Evolutionary conservation across 2,329 filamentous ascomycete genomes (phyloP), one percentile per base, ranked within the genome.

Genomic region (Fusarium devonianum): DNA sequence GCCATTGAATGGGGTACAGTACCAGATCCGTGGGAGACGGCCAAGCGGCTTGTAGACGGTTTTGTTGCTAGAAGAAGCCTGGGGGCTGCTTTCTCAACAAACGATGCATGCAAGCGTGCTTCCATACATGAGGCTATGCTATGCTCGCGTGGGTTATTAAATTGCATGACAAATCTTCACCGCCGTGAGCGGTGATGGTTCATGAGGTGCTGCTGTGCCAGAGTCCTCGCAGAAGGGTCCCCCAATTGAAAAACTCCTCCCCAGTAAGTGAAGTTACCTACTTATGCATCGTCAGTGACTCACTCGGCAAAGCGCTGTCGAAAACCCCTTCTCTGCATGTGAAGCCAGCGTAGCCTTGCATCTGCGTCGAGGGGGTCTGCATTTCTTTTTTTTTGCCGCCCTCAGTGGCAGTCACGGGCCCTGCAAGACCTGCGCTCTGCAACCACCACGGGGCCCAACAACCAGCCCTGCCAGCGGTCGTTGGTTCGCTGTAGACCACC

Each of bases 361-460:
- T 39, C 7, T 10, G 14, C 29, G 33, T 25, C 10, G 12, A 5
- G 7, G 22, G 22, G 22, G 22, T 4, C 22, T 25, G 22, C 12
- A 10, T 30, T 35, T 40, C 30, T 29, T 26, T 47, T 35, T 35
- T 46, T 23, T 37, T 46, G 22, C 44, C 32, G 8, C 26, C 12
- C 26, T 4, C 26, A 5, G 8, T 29, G 11, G 39, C 45, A 41
- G 51, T 58, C 55, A 59, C 56, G 55, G 50, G 56, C 56, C 26
- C 32, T 52, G 26, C 37, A 52, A 48, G 53, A 17, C 25, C 55
- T 58, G 55, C 43, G 53, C 40, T 18, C 45, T 58, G 33, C 22
- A 25, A 25, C 22, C 22, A 25, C 55, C 55, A 55, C 55, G 56
- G 49, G 21, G 8, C 32, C 19, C 35, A 28, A 42, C 19, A 34